phyloP scores from a whole-genome alignment of 176 grass and related monocot genomes.

The Musa acuminata region DNA sequence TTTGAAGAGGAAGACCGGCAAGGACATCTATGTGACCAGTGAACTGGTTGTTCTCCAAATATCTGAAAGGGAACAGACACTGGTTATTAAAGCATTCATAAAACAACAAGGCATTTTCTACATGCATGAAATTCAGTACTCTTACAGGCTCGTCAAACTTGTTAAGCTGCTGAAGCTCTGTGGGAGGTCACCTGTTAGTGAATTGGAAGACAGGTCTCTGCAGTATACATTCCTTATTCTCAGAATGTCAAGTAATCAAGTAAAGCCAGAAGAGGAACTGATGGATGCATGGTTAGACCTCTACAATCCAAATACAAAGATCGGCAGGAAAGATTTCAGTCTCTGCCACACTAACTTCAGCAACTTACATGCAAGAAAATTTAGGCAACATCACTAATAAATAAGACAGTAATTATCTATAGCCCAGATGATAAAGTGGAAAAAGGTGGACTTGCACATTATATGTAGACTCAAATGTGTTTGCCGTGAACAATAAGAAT shows the following conservation, averaged over 20 bases:
- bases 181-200: slow-evolving; percentile 51
- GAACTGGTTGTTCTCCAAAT: slow-evolving; percentile 83
- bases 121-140: background rate
- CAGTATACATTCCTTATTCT: slow-evolving; percentile 14
- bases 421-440: background rate
- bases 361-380: background rate
- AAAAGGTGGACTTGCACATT: background rate
- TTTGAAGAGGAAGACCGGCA: slow-evolving; percentile 52
- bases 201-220: slow-evolving; percentile 75
- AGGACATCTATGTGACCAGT: slow-evolving; percentile 59
- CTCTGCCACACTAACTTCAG: background rate
- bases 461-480: background rate
- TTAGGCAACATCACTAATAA: background rate
- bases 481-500: background rate
- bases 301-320: background rate
- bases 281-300: background rate
- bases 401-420: background rate
- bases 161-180: slow-evolving; percentile 56
- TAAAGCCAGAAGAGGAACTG: background rate
- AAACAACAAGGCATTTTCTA: background rate
- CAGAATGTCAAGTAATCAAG: background rate
- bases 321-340: background rate
- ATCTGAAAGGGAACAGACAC: slow-evolving; percentile 22
- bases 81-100: background rate
- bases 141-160: slow-evolving; percentile 69